These are phyloP conservation scores for Capsicum baccatum DNA, from an alignment of 257 asterid genomes.

Conservation along the genomic window DNA sequence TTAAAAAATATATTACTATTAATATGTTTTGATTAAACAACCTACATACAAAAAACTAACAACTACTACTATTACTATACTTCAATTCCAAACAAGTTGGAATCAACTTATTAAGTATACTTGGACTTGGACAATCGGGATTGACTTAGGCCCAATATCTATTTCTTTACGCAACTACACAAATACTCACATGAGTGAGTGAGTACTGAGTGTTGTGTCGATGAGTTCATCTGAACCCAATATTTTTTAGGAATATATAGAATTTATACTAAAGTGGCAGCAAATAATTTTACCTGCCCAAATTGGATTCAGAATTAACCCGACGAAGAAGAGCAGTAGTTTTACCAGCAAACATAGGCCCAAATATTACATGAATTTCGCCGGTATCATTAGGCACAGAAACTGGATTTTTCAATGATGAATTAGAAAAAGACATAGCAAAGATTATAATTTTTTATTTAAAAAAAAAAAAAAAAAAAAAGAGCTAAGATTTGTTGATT, in stretches of 20 bases:
- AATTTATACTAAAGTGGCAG: no score
- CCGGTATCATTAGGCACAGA: not conserved
- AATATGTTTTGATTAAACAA: no score
- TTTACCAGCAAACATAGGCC: constrained; percentile 35
- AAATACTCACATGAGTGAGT: no score
- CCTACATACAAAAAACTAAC: no score
- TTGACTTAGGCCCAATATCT: no score
- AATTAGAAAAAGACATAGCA: not conserved
- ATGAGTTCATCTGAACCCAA: no score
- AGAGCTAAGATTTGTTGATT: not conserved
- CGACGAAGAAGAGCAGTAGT: constrained; percentile 50
- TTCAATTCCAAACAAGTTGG: not conserved
- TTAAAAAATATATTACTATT: no score
- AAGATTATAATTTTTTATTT: not conserved
- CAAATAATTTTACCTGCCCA: constrained; percentile 40
- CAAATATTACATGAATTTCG: constrained; percentile 30
- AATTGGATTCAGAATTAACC: constrained; percentile 39
- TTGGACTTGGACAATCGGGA: no score
- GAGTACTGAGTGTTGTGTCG: no score
- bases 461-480: no score
- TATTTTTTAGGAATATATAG: no score
- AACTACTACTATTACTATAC: not conserved
- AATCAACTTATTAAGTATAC: no score
- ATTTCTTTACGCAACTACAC: not conserved
- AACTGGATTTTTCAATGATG: not conserved